Evolutionary conservation across 148 eudicot genomes (phyloP).

Genomic region (Dysphania ambrosioides): DNA sequence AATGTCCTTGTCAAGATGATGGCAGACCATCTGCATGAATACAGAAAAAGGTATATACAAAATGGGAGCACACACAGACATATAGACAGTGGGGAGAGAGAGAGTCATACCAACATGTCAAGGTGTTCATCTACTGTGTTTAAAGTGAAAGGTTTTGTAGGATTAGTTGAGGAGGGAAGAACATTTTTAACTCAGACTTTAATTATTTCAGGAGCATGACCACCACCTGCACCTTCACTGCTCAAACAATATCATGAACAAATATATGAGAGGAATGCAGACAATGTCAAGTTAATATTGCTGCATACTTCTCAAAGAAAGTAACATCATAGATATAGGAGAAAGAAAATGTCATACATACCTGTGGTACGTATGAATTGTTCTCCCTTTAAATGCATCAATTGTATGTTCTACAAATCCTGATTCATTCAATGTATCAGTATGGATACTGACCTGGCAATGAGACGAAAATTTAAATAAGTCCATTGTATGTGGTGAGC

Average conservation of each 20-base stretch:
- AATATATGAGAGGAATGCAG: constrained; percentile 15
- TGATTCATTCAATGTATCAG: constrained; percentile 97
- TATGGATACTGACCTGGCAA: constrained; percentile 87
- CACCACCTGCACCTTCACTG: constrained; percentile 99
- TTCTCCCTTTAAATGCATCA: constrained; percentile 77
- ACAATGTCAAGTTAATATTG: background rate
- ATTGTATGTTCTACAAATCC: constrained; percentile 97
- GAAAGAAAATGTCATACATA: constrained; percentile 30
- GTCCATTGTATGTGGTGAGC: background rate
- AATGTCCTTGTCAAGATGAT: constrained; percentile 96
- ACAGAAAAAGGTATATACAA: background rate
- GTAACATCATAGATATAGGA: background rate
- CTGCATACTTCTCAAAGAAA: background rate
- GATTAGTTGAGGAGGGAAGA: constrained; percentile 91
- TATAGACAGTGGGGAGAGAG: background rate
- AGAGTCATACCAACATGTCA: constrained; percentile 78
- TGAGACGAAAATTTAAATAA: background rate
- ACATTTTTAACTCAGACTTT: constrained; percentile 95
- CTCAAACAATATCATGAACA: constrained; percentile 17
- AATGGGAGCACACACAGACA: background rate
- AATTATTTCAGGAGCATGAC: constrained; percentile 99
- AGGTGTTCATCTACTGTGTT: constrained; percentile 97
- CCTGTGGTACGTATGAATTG: constrained; percentile 99
- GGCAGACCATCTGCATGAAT: constrained; percentile 81
- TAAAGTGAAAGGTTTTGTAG: constrained; percentile 83